Evolutionary conservation across 1,139 yeast genomes (phyloP).

Genomic region (Suhomyces atakaporum): DNA sequence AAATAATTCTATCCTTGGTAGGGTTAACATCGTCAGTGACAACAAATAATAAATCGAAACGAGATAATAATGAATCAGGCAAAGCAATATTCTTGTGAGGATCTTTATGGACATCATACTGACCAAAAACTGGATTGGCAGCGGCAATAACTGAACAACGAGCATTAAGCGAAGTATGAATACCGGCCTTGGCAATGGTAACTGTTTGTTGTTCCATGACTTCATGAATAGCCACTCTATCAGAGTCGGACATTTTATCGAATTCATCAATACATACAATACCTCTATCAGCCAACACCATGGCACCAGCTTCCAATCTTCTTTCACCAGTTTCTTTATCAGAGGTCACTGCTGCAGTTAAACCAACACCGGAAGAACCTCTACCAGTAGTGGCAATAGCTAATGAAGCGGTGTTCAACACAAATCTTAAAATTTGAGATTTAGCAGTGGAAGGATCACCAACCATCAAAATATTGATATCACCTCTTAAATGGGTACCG

Average conservation of each 20-base stretch:
- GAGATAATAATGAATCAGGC: slow-evolving; percentile 94
- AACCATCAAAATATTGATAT: slow-evolving; percentile 91
- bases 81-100: slow-evolving; percentile 96
- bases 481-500: slow-evolving; percentile 98
- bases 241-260: slow-evolving; percentile 96
- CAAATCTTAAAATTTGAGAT: slow-evolving; percentile 92
- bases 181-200: slow-evolving; percentile 97
- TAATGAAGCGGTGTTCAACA: slow-evolving; percentile 87
- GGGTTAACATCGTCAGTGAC: slow-evolving; percentile 95
- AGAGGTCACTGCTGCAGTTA: slow-evolving; percentile 97
- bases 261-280: slow-evolving; percentile 98
- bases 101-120: slow-evolving; percentile 92
- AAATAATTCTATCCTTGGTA: slow-evolving; percentile 77
- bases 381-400: slow-evolving; percentile 99
- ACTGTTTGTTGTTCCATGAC: slow-evolving; percentile 99
- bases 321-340: slow-evolving; percentile 98
- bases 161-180: slow-evolving; percentile 94
- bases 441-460: slow-evolving; percentile 99
- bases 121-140: slow-evolving; percentile 97
- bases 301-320: slow-evolving; percentile 97
- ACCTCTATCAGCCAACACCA: slow-evolving; percentile 98
- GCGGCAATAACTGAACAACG: slow-evolving; percentile 98
- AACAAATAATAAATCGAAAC: slow-evolving; percentile 93
- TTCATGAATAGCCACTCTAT: slow-evolving; percentile 97
- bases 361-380: slow-evolving; percentile 99